phyloP scores from a whole-genome alignment of 495 filamentous ascomycete genomes.

The Hyaloscypha hepaticicola region DNA sequence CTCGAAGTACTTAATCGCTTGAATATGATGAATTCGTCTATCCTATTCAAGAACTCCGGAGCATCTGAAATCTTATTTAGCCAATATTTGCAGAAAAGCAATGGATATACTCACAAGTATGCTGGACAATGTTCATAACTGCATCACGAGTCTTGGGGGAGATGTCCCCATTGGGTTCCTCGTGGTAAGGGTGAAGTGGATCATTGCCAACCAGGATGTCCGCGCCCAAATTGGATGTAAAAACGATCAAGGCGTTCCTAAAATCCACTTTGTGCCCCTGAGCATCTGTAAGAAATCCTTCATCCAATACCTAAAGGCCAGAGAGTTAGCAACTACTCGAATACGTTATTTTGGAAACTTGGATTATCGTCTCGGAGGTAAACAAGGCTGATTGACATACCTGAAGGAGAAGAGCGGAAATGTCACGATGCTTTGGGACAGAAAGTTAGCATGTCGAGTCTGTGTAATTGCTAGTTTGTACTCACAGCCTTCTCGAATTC shows the following conservation, averaged over 20 bases:
- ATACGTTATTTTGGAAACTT: neutral
- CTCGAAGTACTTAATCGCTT: conserved; percentile 74
- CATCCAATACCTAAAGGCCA: conserved; percentile 63
- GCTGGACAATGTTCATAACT: conserved; percentile 85
- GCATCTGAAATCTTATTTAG: conserved; percentile 53
- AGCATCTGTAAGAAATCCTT: conserved; percentile 92
- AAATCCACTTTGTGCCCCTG: conserved; percentile 97
- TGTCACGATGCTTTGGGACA: conserved; percentile 96
- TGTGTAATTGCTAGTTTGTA: no score
- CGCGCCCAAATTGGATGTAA: conserved; percentile 90
- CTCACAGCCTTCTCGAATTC: conserved; percentile 98
- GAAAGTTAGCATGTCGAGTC: no score
- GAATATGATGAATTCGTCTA: conserved; percentile 97
- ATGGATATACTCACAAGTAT: conserved; percentile 14
- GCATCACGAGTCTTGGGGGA: conserved; percentile 66
- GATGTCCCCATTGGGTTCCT: conserved; percentile 62
- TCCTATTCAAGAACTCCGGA: conserved; percentile 93
- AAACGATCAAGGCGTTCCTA: conserved; percentile 90
- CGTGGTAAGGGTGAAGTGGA: conserved; percentile 54
- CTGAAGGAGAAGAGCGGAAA: conserved; percentile 89
- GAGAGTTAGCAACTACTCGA: neutral
- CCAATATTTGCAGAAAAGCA: neutral
- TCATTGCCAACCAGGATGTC: conserved; percentile 66
- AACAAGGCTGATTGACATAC: conserved; percentile 32
- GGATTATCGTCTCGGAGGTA: neutral